phyloP scores from a whole-genome alignment of 1,139 yeast genomes.

The Lodderomyces theae region DNA sequence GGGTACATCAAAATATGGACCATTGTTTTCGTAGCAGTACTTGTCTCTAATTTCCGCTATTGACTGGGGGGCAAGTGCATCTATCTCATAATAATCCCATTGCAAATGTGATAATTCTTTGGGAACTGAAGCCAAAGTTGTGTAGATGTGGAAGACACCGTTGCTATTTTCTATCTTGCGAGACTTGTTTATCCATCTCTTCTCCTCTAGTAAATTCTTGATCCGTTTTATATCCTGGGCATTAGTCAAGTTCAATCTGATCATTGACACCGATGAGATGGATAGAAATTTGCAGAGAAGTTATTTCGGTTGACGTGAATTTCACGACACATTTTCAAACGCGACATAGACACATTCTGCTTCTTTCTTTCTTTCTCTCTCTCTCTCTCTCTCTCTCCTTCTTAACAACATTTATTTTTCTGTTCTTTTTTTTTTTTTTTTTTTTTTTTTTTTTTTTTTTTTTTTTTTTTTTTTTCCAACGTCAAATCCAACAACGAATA shows the following conservation, averaged over 20 bases:
- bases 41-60: slow-evolving; percentile 6
- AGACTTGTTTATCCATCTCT: slow-evolving; percentile 20
- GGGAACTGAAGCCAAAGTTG: slow-evolving; percentile 10
- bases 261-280: slow-evolving; percentile 4
- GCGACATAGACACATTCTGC: not conserved
- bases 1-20: slow-evolving; percentile 30
- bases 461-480: not conserved
- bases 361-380: not conserved
- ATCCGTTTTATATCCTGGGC: slow-evolving; percentile 22
- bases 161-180: slow-evolving; percentile 21
- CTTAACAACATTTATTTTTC: not conserved
- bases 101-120: slow-evolving; percentile 5
- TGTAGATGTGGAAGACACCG: slow-evolving; percentile 12
- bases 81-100: slow-evolving; percentile 8
- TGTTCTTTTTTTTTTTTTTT: not conserved
- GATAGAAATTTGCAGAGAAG: too few relatives aligned
- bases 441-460: not conserved
- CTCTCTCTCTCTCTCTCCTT: not conserved
- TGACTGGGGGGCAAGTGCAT: slow-evolving; percentile 2
- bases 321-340: not conserved
- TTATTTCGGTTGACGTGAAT: too few relatives aligned
- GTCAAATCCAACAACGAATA: not conserved
- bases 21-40: slow-evolving; percentile 6
- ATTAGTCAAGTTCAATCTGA: slow-evolving; percentile 16
- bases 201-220: slow-evolving; percentile 24